phyloP scores from a whole-genome alignment of 2,329 filamentous ascomycete species.

The Exophiala lecanii-corni region DNA sequence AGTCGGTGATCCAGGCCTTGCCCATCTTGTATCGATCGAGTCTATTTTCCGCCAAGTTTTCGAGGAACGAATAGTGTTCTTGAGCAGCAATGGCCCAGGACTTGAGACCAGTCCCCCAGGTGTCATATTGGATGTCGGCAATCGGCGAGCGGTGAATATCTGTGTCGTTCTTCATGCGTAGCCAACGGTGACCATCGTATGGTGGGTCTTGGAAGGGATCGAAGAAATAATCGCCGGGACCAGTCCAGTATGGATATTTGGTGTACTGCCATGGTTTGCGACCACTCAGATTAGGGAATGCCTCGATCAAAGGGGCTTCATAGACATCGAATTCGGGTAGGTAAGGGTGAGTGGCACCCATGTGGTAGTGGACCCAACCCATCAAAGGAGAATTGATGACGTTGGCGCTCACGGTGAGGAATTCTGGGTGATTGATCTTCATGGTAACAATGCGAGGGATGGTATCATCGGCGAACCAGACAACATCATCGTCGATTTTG shows the following conservation, averaged over 20 bases:
- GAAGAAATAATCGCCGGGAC: conserved; percentile 31
- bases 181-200: conserved; percentile 45
- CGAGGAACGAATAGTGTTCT: conserved; percentile 36
- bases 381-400: conserved; percentile 54
- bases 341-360: conserved; percentile 51
- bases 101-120: conserved; percentile 24
- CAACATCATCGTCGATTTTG: conserved; percentile 43
- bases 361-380: conserved; percentile 51
- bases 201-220: conserved; percentile 32
- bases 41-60: conserved; percentile 41
- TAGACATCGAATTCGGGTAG: conserved; percentile 41
- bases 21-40: conserved; percentile 42
- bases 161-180: conserved; percentile 41
- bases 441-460: conserved; percentile 53
- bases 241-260: conserved; percentile 33
- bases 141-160: conserved; percentile 46
- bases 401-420: conserved; percentile 52
- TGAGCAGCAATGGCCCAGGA: conserved; percentile 17
- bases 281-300: conserved; percentile 13
- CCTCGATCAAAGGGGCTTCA: conserved; percentile 6
- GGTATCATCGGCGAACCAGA: conserved; percentile 42
- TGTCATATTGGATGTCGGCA: conserved; percentile 44
- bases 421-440: conserved; percentile 48
- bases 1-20: conserved; percentile 45
- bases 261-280: conserved; percentile 32